These are phyloP conservation scores for Aspergillaceae sp. DNA, from an alignment of 2,329 filamentous ascomycete genomes.

Conservation along the genomic window DNA sequence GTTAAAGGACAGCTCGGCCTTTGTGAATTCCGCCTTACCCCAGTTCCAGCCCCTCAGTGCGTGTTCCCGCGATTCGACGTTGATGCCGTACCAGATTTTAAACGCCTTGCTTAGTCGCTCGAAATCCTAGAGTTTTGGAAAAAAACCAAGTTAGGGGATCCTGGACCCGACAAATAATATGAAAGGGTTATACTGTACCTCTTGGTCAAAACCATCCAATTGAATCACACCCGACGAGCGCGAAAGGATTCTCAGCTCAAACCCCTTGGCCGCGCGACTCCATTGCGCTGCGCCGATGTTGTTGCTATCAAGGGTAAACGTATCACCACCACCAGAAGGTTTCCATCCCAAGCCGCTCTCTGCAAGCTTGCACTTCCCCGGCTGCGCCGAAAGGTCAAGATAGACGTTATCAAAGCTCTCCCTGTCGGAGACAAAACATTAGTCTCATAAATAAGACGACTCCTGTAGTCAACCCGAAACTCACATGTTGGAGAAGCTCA, in stretches of 20 bases:
- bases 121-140: conserved; percentile 56
- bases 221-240: conserved; percentile 80
- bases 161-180: no score
- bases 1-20: conserved; percentile 91
- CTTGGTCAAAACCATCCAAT: conserved; percentile 87
- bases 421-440: conserved; percentile 31
- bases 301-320: conserved; percentile 82
- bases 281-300: conserved; percentile 85
- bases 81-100: conserved; percentile 96
- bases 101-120: conserved; percentile 87
- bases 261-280: conserved; percentile 87
- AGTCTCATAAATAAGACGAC: conserved; percentile 3
- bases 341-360: conserved; percentile 96
- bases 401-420: conserved; percentile 98
- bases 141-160: background rate
- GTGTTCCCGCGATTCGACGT: conserved; percentile 86
- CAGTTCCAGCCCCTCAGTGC: conserved; percentile 97
- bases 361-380: conserved; percentile 87
- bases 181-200: conserved; percentile 41
- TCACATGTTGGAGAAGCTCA: conserved; percentile 28
- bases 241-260: conserved; percentile 84
- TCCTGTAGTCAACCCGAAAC: conserved; percentile 4
- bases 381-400: conserved; percentile 86
- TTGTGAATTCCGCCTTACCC: conserved; percentile 95
- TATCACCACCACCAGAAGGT: conserved; percentile 74